These are phyloP conservation scores for Tillandsia leiboldiana DNA, from an alignment of 176 grass and related monocot species.

Conservation along the genomic window DNA sequence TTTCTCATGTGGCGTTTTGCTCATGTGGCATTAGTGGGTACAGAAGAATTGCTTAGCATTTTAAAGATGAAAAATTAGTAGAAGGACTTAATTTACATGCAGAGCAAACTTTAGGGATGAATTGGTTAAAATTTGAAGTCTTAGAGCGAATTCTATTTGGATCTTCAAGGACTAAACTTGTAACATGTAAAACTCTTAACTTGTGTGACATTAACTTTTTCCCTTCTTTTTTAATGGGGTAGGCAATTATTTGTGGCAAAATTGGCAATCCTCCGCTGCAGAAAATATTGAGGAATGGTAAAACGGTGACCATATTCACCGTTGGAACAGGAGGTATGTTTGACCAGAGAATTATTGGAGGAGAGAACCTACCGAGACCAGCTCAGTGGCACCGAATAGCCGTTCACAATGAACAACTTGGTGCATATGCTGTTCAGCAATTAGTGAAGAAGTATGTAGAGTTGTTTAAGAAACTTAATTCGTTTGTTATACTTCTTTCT, in stretches of 20 bases:
- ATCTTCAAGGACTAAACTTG: constrained; percentile 1
- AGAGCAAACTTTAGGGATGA: too few species aligned
- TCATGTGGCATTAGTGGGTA: too few species aligned
- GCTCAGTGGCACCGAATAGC: constrained; percentile 89
- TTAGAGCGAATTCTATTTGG: not conserved
- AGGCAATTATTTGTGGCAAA: constrained; percentile 92
- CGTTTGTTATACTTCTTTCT: too few species aligned
- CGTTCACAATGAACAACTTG: constrained; percentile 54
- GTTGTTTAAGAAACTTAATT: not conserved
- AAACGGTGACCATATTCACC: constrained; percentile 72
- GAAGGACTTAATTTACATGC: too few species aligned
- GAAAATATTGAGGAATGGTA: constrained; percentile 82
- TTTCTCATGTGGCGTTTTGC: too few species aligned
- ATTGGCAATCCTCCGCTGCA: constrained; percentile 76
- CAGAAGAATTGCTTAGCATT: too few species aligned
- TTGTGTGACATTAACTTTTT: not conserved
- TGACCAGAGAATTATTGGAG: constrained; percentile 66
- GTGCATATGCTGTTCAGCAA: constrained; percentile 69
- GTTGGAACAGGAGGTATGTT: constrained; percentile 93
- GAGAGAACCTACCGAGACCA: constrained; percentile 51
- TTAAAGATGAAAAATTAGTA: too few species aligned
- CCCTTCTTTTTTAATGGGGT: constrained; percentile 15
- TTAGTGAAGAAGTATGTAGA: constrained; percentile 78
- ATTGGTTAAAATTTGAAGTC: too few species aligned
- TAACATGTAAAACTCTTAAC: constrained; percentile 9